Percentiles rank a stretch among this genome's conserved stretches.
Conservation (phyloP, 345 rosid genomes). For the Eucalyptus camaldulensis region DNA sequence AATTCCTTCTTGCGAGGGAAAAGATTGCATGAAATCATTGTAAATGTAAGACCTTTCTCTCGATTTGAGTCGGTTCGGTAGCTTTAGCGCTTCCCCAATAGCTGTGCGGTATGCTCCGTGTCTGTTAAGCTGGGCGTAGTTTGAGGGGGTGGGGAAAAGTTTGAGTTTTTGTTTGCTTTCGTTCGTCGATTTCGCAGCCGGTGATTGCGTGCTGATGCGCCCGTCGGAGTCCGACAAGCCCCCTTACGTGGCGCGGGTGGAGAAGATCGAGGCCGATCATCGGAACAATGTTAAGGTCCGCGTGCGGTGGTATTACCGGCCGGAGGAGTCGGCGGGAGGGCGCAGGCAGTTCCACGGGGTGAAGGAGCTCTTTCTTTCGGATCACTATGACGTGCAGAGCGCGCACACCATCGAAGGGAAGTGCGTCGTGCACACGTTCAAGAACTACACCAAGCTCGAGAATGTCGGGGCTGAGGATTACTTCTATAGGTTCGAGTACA, state of each 20-base stretch:
- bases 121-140: not conserved
- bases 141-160: not conserved
- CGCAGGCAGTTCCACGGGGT: slow-evolving; percentile 84
- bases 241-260: slow-evolving; percentile 64
- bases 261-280: slow-evolving; percentile 60
- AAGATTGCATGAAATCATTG: not conserved
- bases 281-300: slow-evolving; percentile 60
- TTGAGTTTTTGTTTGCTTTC: not conserved
- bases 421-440: slow-evolving; percentile 68
- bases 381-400: slow-evolving; percentile 72
- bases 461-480: slow-evolving; percentile 73
- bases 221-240: slow-evolving; percentile 61
- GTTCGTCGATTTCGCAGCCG: slow-evolving; percentile 7
- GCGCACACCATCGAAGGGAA: slow-evolving; percentile 85
- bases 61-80: not conserved
- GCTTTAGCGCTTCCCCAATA: not conserved
- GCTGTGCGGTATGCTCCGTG: not conserved
- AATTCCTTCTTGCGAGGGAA: not conserved
- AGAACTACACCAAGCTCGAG: slow-evolving; percentile 67
- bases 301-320: slow-evolving; percentile 81
- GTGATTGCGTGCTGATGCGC: slow-evolving; percentile 83
- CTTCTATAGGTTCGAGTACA: slow-evolving; percentile 73
- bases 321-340: slow-evolving; percentile 78
- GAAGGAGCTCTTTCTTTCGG: slow-evolving; percentile 83
- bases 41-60: not conserved